Conservation (phyloP, 2,329 filamentous ascomycete genomes). For the Ophiosphaerella narmari region DNA sequence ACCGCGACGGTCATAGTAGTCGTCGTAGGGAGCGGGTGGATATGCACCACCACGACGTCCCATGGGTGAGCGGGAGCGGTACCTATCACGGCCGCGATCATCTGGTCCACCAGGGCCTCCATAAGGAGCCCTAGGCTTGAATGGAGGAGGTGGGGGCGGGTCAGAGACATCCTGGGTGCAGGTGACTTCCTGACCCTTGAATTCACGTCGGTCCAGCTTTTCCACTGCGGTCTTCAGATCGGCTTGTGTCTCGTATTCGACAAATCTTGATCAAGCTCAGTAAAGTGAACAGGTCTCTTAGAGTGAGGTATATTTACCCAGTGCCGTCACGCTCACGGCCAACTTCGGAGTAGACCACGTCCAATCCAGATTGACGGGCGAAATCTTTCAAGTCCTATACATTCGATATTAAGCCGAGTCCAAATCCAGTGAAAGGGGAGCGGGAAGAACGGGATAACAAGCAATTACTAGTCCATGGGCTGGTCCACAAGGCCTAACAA, state of each 20-base stretch:
- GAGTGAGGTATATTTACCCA: constrained; percentile 66
- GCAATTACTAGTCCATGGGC: constrained; percentile 44
- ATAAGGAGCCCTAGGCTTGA: constrained; percentile 42
- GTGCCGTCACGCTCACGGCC: constrained; percentile 88
- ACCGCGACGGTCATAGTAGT: constrained; percentile 76
- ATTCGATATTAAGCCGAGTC: constrained; percentile 75
- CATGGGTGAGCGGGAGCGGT: constrained; percentile 75
- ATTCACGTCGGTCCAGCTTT: constrained; percentile 90
- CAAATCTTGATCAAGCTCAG: constrained; percentile 68
- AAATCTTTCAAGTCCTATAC: constrained; percentile 99
- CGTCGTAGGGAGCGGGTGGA: constrained; percentile 67
- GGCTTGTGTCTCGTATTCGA: constrained; percentile 92
- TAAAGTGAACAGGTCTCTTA: neutral
- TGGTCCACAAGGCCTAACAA: constrained; percentile 42
- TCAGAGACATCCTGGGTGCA: constrained; percentile 81
- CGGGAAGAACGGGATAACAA: constrained; percentile 41
- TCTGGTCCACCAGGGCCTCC: constrained; percentile 52
- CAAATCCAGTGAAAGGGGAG: constrained; percentile 42
- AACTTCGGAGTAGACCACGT: constrained; percentile 98
- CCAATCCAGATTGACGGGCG: constrained; percentile 91
- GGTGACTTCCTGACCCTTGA: constrained; percentile 85
- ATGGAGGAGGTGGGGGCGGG: constrained; percentile 43
- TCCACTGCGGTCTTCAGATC: constrained; percentile 91
- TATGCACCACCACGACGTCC: constrained; percentile 65
- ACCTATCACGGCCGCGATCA: constrained; percentile 73